Base-by-base conservation (phyloP, 2,329 filamentous ascomycete species). In the Sporothrix dimorphospora region DNA sequence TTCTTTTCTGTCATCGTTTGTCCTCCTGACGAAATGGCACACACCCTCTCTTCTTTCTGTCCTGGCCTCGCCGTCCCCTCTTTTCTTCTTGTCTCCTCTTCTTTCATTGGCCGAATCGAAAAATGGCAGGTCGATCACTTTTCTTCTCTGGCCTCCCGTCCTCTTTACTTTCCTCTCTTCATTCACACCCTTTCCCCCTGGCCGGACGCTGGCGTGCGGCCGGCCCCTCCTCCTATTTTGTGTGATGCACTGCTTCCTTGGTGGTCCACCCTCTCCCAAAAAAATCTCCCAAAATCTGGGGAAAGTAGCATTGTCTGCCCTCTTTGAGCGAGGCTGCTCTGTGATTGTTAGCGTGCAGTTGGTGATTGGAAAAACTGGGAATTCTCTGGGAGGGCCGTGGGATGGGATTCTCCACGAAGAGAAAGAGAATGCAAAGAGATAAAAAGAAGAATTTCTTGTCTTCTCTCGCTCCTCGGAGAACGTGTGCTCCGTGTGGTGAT, bases 231-330 rank as follows among this genome's bases (percentile, higher is more conserved):
- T 72, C 21, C n/a, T 71, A 34, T 49, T 51, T n/a, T 71, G 57
- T 45, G 57, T 61, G 57, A 40, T 59, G 55, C 30, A 16, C 57
- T 40, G 40, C 12, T 40, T 42, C 40, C n/a, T n/a, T 49, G 16
- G 24, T 40, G n/a, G 53, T 59, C 59, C 59, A 66, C 61, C 12
- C 9, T 42, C n/a, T n/a, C n/a, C n/a, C 38, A 42, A 53, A 16
- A 40, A n/a, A n/a, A n/a, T n/a, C n/a, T 42, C 21, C 47, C 24
- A 70, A 55, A 71, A 71, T 70, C 71, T 66, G 71, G 71, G 71
- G 71, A 72, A 72, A 66, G 71, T 72, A 66, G 47, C 71, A 72
- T 72, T 65, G 27, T 61, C 2, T 30, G 24, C n/a, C 4, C 9
- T 40, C 16, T 24, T 61, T 63, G 19, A 3, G 9, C 12, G 5